Evolutionary conservation across 345 rosid genomes (phyloP), one percentile per base, ranked within the genome.

Genomic region (Raphanus sativus): DNA sequence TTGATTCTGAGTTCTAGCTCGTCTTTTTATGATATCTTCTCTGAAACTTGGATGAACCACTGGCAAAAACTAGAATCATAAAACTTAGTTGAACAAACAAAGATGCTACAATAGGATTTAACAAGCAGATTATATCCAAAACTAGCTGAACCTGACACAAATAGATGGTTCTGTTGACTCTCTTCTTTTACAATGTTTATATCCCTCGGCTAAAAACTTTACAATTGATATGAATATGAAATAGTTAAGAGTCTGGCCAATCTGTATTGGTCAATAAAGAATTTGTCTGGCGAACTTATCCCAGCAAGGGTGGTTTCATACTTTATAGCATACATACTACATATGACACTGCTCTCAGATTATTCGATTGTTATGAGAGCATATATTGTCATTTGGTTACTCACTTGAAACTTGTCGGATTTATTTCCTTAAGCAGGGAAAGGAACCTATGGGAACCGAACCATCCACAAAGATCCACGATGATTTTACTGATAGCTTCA

Each of bases 401-500:
- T 17, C 26, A 54, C 26, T 16, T 54, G 59, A 54, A 54, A 54
- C 26, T 17, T 15, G 17, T 48, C 16, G 26, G n/a, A 29, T 60
- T 6, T 72, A 62, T 65, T 60, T 25, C 67, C 13, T 58, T 67
- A 28, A 83, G 67, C 55, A 92, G 98, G 93, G 77, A 75, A 86
- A 79, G 59, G 91, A 88, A 77, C 88, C 72, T 32, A 69, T 77
- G n/a, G 89, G 77, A 69, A 56, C 10, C 25, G 58, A 52, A 52
- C 25, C 58, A 8, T 52, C 58, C 24, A 52, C 73, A 38, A 87
- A 81, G 62, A 87, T 78, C 25, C 81, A 66, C 0, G 89, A 89
- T 83, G 97, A 91, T 16, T 89, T 80, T 73, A 63, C 99, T 1
- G 96, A 86, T 75, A 84, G 89, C 82, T 96, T 96, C 80, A 89